Evolutionary conservation across 2,329 filamentous ascomycete genomes (phyloP).

Genomic region (Nothophoma quercina): DNA sequence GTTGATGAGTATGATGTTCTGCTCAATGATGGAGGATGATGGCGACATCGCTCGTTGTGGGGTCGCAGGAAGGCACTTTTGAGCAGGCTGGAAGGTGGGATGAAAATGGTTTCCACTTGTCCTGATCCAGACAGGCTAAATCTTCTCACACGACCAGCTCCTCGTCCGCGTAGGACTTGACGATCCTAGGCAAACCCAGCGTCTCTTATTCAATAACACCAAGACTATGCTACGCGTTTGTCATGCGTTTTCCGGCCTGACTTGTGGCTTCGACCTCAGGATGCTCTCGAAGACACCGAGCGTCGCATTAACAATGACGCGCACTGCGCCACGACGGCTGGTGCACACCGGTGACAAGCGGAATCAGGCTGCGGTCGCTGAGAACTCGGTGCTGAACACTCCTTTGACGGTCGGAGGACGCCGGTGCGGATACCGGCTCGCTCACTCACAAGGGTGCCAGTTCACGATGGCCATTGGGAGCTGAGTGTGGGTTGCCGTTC

Average conservation of each 20-base stretch:
- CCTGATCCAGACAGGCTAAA: neutral
- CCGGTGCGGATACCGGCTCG: conserved; percentile 11
- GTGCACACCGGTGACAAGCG: conserved; percentile 5
- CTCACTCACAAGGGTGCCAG: conserved; percentile 5
- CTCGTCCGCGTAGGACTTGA: neutral
- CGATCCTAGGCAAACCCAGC: conserved; percentile 2
- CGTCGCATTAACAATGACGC: conserved; percentile 22
- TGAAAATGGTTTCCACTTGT: neutral
- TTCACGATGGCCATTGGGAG: conserved; percentile 13
- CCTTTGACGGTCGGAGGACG: conserved; percentile 11
- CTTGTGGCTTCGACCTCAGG: neutral
- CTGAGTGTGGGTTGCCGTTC: conserved; percentile 14
- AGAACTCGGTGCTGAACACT: conserved; percentile 6
- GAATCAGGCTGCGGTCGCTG: conserved; percentile 1
- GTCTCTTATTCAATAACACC: conserved; percentile 3
- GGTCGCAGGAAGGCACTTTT: conserved; percentile 1
- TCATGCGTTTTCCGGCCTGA: conserved; percentile 27
- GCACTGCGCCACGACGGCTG: conserved; percentile 17
- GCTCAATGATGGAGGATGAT: neutral
- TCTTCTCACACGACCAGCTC: neutral
- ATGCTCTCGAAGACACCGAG: conserved; percentile 20
- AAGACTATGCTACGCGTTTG: conserved; percentile 17
- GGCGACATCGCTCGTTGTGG: conserved; percentile 2
- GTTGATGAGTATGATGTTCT: neutral
- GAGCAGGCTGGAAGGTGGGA: conserved; percentile 5